Evolutionary conservation across 2,329 filamentous ascomycete species (phyloP).

Genomic region (Ceratocystis eucalypticola): DNA sequence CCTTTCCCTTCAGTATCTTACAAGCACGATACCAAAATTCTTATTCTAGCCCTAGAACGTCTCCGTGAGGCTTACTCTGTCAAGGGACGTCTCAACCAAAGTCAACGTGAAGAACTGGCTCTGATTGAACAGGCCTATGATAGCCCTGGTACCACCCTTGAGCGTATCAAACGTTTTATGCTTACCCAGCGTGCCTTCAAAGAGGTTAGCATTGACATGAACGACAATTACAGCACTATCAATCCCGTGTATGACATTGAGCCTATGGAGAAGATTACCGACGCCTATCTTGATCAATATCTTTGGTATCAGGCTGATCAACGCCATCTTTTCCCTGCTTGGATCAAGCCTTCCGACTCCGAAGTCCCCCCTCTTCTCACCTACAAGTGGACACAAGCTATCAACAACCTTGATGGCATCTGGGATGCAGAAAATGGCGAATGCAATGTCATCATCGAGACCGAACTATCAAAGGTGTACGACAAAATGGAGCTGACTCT

Average conservation of each 20-base stretch:
- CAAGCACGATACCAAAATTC: constrained; percentile 98
- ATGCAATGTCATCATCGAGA: constrained; percentile 98
- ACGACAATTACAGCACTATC: constrained; percentile 98
- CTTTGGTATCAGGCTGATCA: constrained; percentile 99
- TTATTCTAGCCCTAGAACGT: constrained; percentile 87
- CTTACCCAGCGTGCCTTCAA: constrained; percentile 97
- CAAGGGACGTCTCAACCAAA: constrained; percentile 92
- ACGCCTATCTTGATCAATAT: constrained; percentile 96
- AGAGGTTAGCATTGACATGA: constrained; percentile 99
- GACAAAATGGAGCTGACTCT: constrained; percentile 97
- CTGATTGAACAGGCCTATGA: constrained; percentile 98
- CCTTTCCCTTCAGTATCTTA: constrained; percentile 98
- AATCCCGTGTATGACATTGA: constrained; percentile 99
- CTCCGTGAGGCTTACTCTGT: constrained; percentile 93
- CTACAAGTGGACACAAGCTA: constrained; percentile 99
- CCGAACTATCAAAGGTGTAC: constrained; percentile 95
- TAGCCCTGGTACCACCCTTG: constrained; percentile 87
- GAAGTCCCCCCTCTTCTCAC: constrained; percentile 88
- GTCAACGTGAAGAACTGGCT: constrained; percentile 89
- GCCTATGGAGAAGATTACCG: constrained; percentile 98
- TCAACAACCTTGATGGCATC: constrained; percentile 92
- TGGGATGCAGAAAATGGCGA: constrained; percentile 92
- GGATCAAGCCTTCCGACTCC: constrained; percentile 98
- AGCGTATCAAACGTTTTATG: constrained; percentile 93
- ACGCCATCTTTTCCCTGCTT: constrained; percentile 88